Base-by-base conservation (phyloP, 2,329 filamentous ascomycete species). In the Dothistroma pini region DNA sequence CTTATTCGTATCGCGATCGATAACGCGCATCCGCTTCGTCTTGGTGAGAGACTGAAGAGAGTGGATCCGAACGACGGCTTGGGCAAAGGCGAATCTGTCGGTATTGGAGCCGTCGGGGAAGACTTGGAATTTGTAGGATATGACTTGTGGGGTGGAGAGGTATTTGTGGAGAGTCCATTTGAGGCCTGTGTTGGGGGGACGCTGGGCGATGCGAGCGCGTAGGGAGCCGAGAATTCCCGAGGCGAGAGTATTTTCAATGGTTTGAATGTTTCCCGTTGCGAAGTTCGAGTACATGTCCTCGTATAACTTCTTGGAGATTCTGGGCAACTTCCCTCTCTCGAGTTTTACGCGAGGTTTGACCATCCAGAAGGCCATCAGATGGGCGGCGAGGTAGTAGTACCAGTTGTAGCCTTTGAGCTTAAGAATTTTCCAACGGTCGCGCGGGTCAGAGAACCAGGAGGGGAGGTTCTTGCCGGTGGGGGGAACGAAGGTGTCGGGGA, bases 261-360 rank as follows among this genome's bases (percentile, higher is more conserved):
- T 38, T 8, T 59, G 51, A 34, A 70, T 60, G 31, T 71, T 74
- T 67, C 77, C 81, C 68, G 64, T 66, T 25, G 80, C 79, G 63
- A 82, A 80, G 22, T 77, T 73, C 25, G 67, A 74, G 68, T 82
- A 83, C 76, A 83, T 79, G 29, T 70, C 63, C 51, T 72, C 62
- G 60, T 83, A 79, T n/a, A 82, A 70, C 9, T 73, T 65, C 47
- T 70, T 70, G 11, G 76, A 78, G 44, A 77, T 71, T 10, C 66
- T 56, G 19, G 76, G 74, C 44, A 78, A 71, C 48, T 75, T 68
- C 22, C 63, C 65, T 25, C 76, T 58, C 74, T 76, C 54, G 9
- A 63, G 57, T 31, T 64, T 62, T 16, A 64, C 19, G 7, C 54
- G 51, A 5, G 66, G 63, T 32, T 60, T 66, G 12, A 63, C 55